These are phyloP conservation scores for Cryphonectria radicalis DNA, from an alignment of 2,329 filamentous ascomycete species.

Conservation along the genomic window DNA sequence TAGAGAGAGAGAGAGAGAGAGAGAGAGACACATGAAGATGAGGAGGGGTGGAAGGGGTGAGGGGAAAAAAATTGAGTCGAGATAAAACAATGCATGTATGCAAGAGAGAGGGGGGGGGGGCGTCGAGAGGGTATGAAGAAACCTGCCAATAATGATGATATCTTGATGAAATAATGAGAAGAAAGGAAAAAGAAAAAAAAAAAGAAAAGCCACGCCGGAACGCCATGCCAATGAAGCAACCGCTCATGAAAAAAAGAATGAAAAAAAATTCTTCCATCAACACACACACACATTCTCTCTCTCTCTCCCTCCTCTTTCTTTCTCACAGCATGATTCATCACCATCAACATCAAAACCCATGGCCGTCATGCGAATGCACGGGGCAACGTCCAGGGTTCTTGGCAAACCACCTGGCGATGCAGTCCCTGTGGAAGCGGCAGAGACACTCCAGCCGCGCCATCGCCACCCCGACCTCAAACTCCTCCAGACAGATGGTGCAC, in stretches of 20 bases:
- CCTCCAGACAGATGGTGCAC: slow-evolving; percentile 70
- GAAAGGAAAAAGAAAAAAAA: neutral
- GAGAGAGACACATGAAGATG: too few relatives aligned
- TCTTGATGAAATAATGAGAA: neutral
- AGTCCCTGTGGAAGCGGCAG: slow-evolving; percentile 65
- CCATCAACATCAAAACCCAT: slow-evolving; percentile 49
- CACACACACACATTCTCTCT: neutral
- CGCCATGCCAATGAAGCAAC: slow-evolving; percentile 20
- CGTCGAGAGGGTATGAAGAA: neutral
- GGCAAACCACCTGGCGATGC: slow-evolving; percentile 66
- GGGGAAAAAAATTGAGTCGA: neutral
- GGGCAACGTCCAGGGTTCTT: slow-evolving; percentile 66
- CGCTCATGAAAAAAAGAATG: neutral
- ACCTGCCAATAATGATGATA: slow-evolving; percentile 1
- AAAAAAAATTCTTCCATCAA: too few relatives aligned
- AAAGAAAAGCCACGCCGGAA: slow-evolving; percentile 1
- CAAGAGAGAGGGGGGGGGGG: neutral
- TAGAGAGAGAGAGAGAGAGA: neutral
- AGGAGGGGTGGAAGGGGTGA: neutral
- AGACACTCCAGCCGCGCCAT: slow-evolving; percentile 72
- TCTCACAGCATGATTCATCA: neutral
- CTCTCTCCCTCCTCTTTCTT: neutral
- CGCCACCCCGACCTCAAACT: slow-evolving; percentile 63
- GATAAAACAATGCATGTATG: neutral
- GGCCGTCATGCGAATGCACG: slow-evolving; percentile 67